Evolutionary conservation across 768 basidiomycete species (phyloP).

Genomic region (Amanita phalloides): DNA sequence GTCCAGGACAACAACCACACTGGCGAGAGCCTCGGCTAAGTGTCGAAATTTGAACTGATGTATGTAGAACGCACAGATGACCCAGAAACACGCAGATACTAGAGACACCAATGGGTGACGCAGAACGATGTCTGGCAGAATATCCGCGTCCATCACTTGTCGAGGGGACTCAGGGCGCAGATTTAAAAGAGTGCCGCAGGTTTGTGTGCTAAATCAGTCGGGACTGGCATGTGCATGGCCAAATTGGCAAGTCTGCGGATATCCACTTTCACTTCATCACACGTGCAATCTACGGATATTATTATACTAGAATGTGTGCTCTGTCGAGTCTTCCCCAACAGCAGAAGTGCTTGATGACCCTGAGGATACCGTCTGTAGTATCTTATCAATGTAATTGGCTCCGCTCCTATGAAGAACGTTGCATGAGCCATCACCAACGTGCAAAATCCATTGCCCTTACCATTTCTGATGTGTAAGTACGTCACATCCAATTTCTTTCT

Average conservation of each 20-base stretch:
- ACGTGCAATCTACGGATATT: background rate
- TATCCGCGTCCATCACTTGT: slow-evolving; percentile 25
- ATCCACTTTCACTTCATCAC: background rate
- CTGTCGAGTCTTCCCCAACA: slow-evolving; percentile 81
- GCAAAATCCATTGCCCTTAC: slow-evolving; percentile 24
- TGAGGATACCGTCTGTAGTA: slow-evolving; percentile 73
- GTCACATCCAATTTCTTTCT: slow-evolving; percentile 82
- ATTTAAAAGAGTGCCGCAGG: background rate
- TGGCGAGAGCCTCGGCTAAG: slow-evolving; percentile 17
- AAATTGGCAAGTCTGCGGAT: background rate
- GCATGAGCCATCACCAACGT: background rate
- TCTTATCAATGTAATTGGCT: slow-evolving; percentile 83
- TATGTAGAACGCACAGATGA: slow-evolving; percentile 47
- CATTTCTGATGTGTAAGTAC: slow-evolving; percentile 94
- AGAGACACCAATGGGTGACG: slow-evolving; percentile 69
- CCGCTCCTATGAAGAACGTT: slow-evolving; percentile 52
- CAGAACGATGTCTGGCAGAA: slow-evolving; percentile 22
- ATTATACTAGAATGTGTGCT: slow-evolving; percentile 56
- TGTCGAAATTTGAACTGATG: background rate
- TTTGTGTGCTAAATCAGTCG: background rate
- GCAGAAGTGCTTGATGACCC: slow-evolving; percentile 85
- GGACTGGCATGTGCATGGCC: background rate
- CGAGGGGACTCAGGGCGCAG: background rate
- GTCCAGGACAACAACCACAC: slow-evolving; percentile 80
- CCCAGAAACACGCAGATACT: slow-evolving; percentile 78